phyloP scores from a whole-genome alignment of 2,329 filamentous ascomycete genomes.

The Ophiocordyceps australis region DNA sequence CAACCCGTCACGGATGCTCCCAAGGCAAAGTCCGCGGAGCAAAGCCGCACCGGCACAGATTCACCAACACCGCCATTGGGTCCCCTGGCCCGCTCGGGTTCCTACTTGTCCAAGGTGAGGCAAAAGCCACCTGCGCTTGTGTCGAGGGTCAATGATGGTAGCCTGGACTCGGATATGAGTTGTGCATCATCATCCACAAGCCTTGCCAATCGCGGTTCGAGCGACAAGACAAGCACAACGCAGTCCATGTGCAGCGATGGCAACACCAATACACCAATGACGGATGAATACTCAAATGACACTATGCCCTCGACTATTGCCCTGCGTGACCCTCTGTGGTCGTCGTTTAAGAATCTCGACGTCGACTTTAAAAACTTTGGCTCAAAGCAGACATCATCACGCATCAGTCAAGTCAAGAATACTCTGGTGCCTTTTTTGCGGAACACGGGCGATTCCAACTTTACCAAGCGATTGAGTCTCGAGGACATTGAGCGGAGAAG shows the following conservation, averaged over 20 bases:
- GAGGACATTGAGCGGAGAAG: constrained; percentile 71
- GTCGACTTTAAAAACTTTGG: constrained; percentile 38
- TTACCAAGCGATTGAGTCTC: constrained; percentile 43
- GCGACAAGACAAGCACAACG: constrained; percentile 16
- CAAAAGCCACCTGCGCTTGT: constrained; percentile 24
- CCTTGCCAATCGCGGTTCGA: constrained; percentile 21
- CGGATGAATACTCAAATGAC: constrained; percentile 26
- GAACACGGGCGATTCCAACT: constrained; percentile 48
- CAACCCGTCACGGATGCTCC: constrained; percentile 9
- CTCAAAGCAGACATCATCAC: constrained; percentile 52
- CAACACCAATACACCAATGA: constrained; percentile 15
- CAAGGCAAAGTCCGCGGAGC: constrained; percentile 4
- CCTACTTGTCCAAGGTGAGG: constrained; percentile 31
- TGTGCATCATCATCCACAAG: constrained; percentile 27
- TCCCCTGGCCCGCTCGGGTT: constrained; percentile 21
- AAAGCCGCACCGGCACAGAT: too few species aligned
- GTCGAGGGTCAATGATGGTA: constrained; percentile 17
- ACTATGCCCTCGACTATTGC: constrained; percentile 22
- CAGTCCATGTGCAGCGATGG: constrained; percentile 19
- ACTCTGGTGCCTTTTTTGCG: constrained; percentile 62
- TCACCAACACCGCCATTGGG: too few species aligned
- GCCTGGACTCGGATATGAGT: constrained; percentile 21
- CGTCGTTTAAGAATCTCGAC: constrained; percentile 34
- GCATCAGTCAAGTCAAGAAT: constrained; percentile 56
- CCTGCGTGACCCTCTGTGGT: constrained; percentile 34